phyloP scores from a whole-genome alignment of 805 yeast genomes.

The Kodamaea neixiangensis region DNA sequence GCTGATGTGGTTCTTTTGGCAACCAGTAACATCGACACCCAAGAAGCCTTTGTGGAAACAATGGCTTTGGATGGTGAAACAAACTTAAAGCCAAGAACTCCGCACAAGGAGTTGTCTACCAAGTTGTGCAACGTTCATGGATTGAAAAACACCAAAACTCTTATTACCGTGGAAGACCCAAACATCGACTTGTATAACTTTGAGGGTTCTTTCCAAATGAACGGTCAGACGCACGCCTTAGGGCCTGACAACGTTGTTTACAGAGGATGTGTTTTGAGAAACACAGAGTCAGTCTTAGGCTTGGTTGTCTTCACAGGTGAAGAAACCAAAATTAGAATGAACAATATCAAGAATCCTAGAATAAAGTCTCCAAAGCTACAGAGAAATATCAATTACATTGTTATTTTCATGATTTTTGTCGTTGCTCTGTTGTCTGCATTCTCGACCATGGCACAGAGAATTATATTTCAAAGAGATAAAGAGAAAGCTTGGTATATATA shows the following conservation, averaged over 20 bases:
- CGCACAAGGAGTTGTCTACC: slow-evolving; percentile 64
- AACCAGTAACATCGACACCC: slow-evolving; percentile 59
- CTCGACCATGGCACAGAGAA: slow-evolving; percentile 75
- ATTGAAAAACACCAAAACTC: slow-evolving; percentile 50
- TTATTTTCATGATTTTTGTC: slow-evolving; percentile 81
- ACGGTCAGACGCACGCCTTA: slow-evolving; percentile 51
- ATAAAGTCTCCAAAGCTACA: slow-evolving; percentile 93
- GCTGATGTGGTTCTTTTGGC: slow-evolving; percentile 82
- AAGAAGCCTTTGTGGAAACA: slow-evolving; percentile 79
- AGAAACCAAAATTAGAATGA: slow-evolving; percentile 94
- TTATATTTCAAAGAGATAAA: slow-evolving; percentile 45
- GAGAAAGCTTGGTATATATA: slow-evolving; percentile 69
- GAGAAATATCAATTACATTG: slow-evolving; percentile 76
- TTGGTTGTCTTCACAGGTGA: slow-evolving; percentile 91
- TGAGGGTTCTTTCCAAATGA: slow-evolving; percentile 68
- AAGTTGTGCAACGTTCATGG: slow-evolving; percentile 51
- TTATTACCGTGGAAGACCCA: slow-evolving; percentile 83
- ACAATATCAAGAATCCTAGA: slow-evolving; percentile 85
- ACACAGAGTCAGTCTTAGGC: slow-evolving; percentile 75
- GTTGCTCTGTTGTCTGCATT: slow-evolving; percentile 76
- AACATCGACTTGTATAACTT: slow-evolving; percentile 88
- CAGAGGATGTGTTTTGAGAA: slow-evolving; percentile 87
- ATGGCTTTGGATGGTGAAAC: slow-evolving; percentile 99
- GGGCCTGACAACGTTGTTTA: slow-evolving; percentile 83
- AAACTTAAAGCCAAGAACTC: slow-evolving; percentile 72